Percentiles rank a stretch among this genome's conserved stretches.
These are phyloP conservation scores for Chlorella sp. DNA, from an alignment of 139 green algal species.

Conservation along the genomic window DNA sequence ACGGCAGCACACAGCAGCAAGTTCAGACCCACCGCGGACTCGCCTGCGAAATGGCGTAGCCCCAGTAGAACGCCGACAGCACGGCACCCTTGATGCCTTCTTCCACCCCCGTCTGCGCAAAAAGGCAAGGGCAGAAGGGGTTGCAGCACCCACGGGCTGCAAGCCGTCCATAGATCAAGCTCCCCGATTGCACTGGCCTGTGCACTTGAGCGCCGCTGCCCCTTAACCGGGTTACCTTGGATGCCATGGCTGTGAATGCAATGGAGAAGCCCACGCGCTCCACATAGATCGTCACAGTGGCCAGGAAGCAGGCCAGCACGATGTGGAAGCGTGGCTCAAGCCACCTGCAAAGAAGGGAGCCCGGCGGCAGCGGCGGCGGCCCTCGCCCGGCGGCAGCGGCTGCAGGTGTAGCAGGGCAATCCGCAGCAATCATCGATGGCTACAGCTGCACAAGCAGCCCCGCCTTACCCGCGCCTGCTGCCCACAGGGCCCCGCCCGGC, in stretches of 20 bases:
- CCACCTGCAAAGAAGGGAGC: neutral
- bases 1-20: neutral
- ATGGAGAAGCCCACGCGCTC: conserved; percentile 97
- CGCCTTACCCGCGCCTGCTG: too few relatives aligned
- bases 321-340: conserved; percentile 67
- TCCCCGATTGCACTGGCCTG: too few relatives aligned
- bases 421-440: neutral
- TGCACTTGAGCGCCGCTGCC: too few relatives aligned
- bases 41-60: conserved; percentile 93
- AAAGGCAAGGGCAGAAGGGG: too few relatives aligned
- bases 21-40: neutral
- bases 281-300: conserved; percentile 90
- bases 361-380: neutral
- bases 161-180: too few relatives aligned
- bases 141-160: too few relatives aligned
- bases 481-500: too few relatives aligned
- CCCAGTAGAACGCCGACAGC: conserved; percentile 97
- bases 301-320: conserved; percentile 82
- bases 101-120: conserved; percentile 45
- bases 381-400: neutral
- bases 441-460: too few relatives aligned
- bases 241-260: conserved; percentile 90
- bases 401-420: neutral
- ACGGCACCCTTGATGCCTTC: conserved; percentile 89
- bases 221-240: conserved; percentile 36